phyloP scores from a whole-genome alignment of 352 stramenopile genomes.

The Phytophthora kernoviae region DNA sequence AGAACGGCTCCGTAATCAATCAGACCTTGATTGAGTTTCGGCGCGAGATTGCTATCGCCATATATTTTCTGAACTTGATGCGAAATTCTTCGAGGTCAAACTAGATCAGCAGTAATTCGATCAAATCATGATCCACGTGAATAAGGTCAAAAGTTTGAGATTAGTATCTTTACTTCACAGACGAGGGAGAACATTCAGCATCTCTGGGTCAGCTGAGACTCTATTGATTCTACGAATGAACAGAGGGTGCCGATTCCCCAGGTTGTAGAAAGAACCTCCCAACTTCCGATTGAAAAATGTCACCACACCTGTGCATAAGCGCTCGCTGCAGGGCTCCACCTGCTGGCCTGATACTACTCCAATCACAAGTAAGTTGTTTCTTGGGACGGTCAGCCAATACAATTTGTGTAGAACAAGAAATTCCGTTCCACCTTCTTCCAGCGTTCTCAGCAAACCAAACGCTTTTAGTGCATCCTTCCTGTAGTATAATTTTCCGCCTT shows the following conservation, averaged over 20 bases:
- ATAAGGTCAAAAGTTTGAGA: not conserved
- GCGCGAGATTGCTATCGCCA: too few relatives aligned
- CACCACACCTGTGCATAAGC: constrained; percentile 13
- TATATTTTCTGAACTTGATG: too few relatives aligned
- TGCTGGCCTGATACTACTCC: constrained; percentile 6
- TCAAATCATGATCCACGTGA: not conserved
- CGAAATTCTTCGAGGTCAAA: too few relatives aligned
- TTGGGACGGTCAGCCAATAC: constrained; percentile 13
- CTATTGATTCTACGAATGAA: not conserved
- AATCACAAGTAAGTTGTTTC: constrained; percentile 14
- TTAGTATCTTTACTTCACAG: too few relatives aligned
- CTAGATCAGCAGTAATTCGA: not conserved
- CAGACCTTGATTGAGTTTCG: too few relatives aligned
- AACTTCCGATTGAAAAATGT: constrained; percentile 16
- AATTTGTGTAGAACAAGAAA: constrained; percentile 19
- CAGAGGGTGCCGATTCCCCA: not conserved
- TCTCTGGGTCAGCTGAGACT: constrained; percentile 1
- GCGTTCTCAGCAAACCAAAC: constrained; percentile 18
- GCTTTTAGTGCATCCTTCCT: constrained; percentile 13
- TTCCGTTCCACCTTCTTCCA: constrained; percentile 16
- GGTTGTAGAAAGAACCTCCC: constrained; percentile 2
- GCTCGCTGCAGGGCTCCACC: constrained; percentile 17
- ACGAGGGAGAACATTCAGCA: not conserved
- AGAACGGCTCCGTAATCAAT: too few relatives aligned
- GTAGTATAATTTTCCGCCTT: constrained; percentile 20